A percentile compares a stretch with the other conserved stretches of the same genome.
phyloP scores from a whole-genome alignment of 331 rosid species.

The Pyracantha coccinea region DNA sequence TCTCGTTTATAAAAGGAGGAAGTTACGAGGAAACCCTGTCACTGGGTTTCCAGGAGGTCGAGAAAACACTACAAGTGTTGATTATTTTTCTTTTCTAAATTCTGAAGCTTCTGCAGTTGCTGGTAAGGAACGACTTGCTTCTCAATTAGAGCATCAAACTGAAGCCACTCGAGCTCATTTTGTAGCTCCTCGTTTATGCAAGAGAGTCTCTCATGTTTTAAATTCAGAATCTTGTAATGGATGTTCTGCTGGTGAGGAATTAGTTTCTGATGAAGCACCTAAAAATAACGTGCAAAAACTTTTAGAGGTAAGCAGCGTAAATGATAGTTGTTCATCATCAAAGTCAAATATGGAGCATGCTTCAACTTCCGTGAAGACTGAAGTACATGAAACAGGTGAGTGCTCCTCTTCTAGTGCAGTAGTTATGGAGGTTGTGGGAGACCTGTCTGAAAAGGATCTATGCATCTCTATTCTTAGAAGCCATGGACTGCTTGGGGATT shows the following conservation, averaged over 20 bases:
- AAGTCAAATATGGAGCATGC: constrained; percentile 63
- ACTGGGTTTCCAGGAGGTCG: constrained; percentile 6
- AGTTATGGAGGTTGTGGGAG: constrained; percentile 38
- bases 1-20: constrained; percentile 68
- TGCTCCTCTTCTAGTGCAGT: constrained; percentile 76
- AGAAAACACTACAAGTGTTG: constrained; percentile 31
- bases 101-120: constrained; percentile 33
- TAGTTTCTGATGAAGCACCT: constrained; percentile 26
- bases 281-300: constrained; percentile 30
- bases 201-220: constrained; percentile 9
- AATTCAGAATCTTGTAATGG: constrained; percentile 16
- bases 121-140: constrained; percentile 34
- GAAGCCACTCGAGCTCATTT: not conserved
- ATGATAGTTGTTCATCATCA: constrained; percentile 91
- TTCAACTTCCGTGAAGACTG: constrained; percentile 43
- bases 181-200: not conserved
- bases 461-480: constrained; percentile 68
- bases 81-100: constrained; percentile 38
- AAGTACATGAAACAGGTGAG: constrained; percentile 65
- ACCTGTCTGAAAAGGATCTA: constrained; percentile 58
- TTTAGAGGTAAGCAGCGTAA: constrained; percentile 53
- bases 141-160: constrained; percentile 28
- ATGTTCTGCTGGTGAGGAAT: constrained; percentile 12
- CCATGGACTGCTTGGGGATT: constrained; percentile 49
- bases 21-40: constrained; percentile 29